These are phyloP conservation scores for Neopestalotiopsis sp. DNA, from an alignment of 2,329 filamentous ascomycete genomes.

Conservation along the genomic window DNA sequence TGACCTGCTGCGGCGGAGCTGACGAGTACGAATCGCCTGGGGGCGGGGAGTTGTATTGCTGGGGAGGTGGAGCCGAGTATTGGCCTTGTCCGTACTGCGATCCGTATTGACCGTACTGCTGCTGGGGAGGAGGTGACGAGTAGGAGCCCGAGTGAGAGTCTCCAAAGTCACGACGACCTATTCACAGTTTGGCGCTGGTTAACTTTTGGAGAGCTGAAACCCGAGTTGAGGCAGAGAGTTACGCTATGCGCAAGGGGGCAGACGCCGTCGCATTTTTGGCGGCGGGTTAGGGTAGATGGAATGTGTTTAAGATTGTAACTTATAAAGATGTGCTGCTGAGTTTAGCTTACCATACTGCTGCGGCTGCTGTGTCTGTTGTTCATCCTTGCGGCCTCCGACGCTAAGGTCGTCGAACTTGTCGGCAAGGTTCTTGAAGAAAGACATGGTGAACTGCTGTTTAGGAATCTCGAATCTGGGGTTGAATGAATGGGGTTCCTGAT, in stretches of 20 bases:
- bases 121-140: constrained; percentile 13
- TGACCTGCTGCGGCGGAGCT: constrained; percentile 9
- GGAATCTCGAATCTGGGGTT: background rate
- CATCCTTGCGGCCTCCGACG: constrained; percentile 31
- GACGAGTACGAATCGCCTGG: constrained; percentile 4
- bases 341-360: constrained; percentile 12
- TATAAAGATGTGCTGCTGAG: background rate
- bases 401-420: constrained; percentile 36
- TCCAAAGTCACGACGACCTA: constrained; percentile 17
- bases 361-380: constrained; percentile 20
- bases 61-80: constrained; percentile 15
- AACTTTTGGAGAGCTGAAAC: background rate
- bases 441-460: constrained; percentile 26
- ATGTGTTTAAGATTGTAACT: background rate
- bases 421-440: constrained; percentile 35
- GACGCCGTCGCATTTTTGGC: constrained; percentile 2
- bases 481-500: background rate
- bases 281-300: background rate
- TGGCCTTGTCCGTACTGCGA: constrained; percentile 12
- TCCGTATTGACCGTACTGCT: constrained; percentile 12
- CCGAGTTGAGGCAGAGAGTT: background rate
- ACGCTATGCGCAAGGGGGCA: background rate
- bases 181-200: background rate
- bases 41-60: constrained; percentile 6
- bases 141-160: constrained; percentile 16